Base-by-base conservation (phyloP, 1,284 basidiomycete genomes). In the Sphagnurus paluster region DNA sequence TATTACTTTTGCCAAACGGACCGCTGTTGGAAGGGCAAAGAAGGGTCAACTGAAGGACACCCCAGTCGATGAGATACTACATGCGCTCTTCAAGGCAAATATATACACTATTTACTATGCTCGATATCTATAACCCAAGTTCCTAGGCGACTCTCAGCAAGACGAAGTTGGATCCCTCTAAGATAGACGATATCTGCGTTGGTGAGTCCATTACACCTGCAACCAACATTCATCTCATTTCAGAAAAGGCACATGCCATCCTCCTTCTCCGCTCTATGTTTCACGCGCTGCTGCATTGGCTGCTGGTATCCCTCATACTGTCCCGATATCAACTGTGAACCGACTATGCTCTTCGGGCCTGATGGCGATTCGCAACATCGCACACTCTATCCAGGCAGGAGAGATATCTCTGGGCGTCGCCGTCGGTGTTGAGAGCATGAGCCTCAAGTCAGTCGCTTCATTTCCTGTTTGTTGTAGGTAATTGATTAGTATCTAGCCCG, bases 341-440 rank as follows among this genome's bases (percentile, higher is more conserved):
- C 75, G 91, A 36, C 73, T 92, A 14, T 93, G 91, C 62, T 86
- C 88, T 1, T 91, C 88, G 1, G 92, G 92, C 23, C 74, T 94
- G 34, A 93, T 93, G 84, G 84, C 91, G 4, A 82, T 94, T 50
- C 79, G 89, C 42, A 82, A 71, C 55, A 80, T 94, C 40, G 88
- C 90, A 1, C 86, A 93, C 64, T 76, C 83, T 24, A 90, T 94
- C 49, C 77, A 82, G 55, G 66, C 80, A 13, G 82, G 76, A 42
- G 85, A 84, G 61, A 80, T 72, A 42, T 84, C 78, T 47, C 72
- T 94, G 33, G 92, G 92, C 13, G 63, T 95, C 30, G 92, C 90
- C 0, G 75, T 86, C 28, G 92, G 90, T 14, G 83, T 82, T 14
- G 91, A 94, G 63, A 90, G 84, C 65, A 94, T 94, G 92, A 84